Base-by-base conservation (phyloP, 1,139 yeast species). In the Lodderomyces elongisporus region DNA sequence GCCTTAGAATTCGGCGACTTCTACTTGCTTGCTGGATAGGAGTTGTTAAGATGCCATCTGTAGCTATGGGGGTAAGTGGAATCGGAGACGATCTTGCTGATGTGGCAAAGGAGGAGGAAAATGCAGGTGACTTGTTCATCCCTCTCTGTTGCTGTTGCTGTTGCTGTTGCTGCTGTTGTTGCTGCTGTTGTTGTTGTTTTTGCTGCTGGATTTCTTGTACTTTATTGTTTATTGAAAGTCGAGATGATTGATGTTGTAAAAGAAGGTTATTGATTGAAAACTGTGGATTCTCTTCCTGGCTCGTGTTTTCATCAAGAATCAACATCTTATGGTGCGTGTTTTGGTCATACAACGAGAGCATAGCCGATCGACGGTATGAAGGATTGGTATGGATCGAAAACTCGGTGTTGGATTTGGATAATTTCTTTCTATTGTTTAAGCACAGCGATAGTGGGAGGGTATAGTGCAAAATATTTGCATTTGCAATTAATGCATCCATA, bases 341-440 rank as follows among this genome's bases (percentile, higher is more conserved):
- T 38, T 56, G 54, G 40, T 74, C 79, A 43, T 73, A 68, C 39
- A 75, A 56, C 4, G 77, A 70, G 33, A 75, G 58, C 66, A 75
- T 71, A 4, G 77, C 77, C 25, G 77, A 71, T 35, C 80, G 60
- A 47, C 80, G 60, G 43, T 62, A 66, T 8, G 76, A 63, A 2
- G 80, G 76, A 43, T 74, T 73, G 3, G 69, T 63, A 34, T 59
- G 67, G 39, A 74, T 49, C 4, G 71, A 64, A 39, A 56, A 48
- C 39, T 66, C 70, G 2, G 71, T 62, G 30, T 44, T 52, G 18
- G 65, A 54, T 50, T 61, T 57, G n/a, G 61, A 47, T 30, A 58
- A 34, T 34, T 52, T 53, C 18, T 49, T 48, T 17, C 32, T 28
- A 26, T 37, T 39, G 17, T 42, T 30, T 16, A 58, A 38, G 14